Conservation (phyloP, 306 rosid genomes). For the Trifolium repens region DNA sequence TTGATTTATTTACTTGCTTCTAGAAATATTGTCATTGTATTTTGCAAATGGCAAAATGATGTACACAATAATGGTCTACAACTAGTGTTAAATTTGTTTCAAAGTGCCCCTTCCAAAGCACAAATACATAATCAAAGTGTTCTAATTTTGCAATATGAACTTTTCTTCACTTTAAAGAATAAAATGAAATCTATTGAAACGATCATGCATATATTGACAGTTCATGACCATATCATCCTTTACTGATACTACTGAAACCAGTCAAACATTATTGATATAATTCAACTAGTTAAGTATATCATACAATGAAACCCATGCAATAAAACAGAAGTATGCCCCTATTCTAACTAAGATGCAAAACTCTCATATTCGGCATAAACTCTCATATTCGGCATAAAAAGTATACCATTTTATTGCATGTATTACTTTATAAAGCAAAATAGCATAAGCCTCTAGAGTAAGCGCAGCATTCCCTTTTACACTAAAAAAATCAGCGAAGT, state of each 20-base stretch:
- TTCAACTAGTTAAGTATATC: background rate
- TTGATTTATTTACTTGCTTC: slow-evolving; percentile 27
- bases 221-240: background rate
- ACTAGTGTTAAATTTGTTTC: background rate
- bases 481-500: slow-evolving; percentile 23
- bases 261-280: background rate
- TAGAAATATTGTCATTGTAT: background rate
- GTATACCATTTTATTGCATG: slow-evolving; percentile 18
- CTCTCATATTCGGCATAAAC: slow-evolving; percentile 1
- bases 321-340: background rate
- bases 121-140: slow-evolving; percentile 26
- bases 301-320: slow-evolving; percentile 12
- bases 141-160: slow-evolving; percentile 7
- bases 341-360: background rate
- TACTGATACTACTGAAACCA: background rate
- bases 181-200: slow-evolving; percentile 29
- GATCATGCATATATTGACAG: slow-evolving; percentile 12
- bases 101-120: slow-evolving; percentile 4
- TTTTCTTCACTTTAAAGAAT: slow-evolving; percentile 32
- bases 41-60: slow-evolving; percentile 21
- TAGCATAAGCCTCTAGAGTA: slow-evolving; percentile 5
- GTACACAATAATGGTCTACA: background rate
- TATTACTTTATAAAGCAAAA: background rate
- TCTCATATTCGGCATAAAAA: background rate
- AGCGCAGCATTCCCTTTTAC: slow-evolving; percentile 8